Evolutionary conservation across 768 basidiomycete species (phyloP).

Genomic region (Termitomyces sp.): DNA sequence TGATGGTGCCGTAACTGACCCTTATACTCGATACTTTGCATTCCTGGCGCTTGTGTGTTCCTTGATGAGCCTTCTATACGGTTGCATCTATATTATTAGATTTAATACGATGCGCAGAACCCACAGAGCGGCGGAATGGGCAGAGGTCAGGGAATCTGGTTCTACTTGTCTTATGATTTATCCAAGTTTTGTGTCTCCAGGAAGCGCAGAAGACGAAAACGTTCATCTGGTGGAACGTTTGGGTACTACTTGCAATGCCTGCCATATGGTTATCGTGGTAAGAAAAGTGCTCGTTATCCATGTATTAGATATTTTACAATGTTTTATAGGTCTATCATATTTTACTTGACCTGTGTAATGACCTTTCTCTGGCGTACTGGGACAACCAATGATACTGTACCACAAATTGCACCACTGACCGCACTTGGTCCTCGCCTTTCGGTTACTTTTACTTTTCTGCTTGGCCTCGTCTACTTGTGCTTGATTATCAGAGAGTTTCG

Average conservation of each 20-base stretch:
- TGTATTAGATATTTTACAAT: neutral
- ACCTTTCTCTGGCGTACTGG: conserved; percentile 71
- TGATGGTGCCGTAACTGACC: conserved; percentile 35
- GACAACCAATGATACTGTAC: conserved; percentile 28
- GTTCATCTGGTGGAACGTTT: conserved; percentile 46
- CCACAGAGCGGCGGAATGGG: conserved; percentile 55
- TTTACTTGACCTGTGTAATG: conserved; percentile 57
- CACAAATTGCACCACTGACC: conserved; percentile 28
- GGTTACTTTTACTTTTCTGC: conserved; percentile 30
- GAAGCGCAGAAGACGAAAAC: conserved; percentile 41
- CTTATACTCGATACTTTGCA: conserved; percentile 44
- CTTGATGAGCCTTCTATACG: conserved; percentile 54
- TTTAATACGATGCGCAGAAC: conserved; percentile 59
- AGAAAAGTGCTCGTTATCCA: neutral
- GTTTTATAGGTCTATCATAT: conserved; percentile 52
- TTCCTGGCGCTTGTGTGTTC: conserved; percentile 50
- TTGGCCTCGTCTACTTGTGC: neutral
- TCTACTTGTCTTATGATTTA: neutral
- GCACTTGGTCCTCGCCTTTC: conserved; percentile 49
- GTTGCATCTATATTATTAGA: conserved; percentile 53
- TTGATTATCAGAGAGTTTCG: neutral
- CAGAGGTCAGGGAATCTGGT: conserved; percentile 33
- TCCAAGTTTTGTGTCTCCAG: conserved; percentile 20
- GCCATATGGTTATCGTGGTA: conserved; percentile 68
- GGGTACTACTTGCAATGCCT: conserved; percentile 59